A percentile compares a stretch with the other conserved stretches of the same genome.
Conservation (phyloP, 768 basidiomycete genomes). For the Rossbeevera mucosa region DNA sequence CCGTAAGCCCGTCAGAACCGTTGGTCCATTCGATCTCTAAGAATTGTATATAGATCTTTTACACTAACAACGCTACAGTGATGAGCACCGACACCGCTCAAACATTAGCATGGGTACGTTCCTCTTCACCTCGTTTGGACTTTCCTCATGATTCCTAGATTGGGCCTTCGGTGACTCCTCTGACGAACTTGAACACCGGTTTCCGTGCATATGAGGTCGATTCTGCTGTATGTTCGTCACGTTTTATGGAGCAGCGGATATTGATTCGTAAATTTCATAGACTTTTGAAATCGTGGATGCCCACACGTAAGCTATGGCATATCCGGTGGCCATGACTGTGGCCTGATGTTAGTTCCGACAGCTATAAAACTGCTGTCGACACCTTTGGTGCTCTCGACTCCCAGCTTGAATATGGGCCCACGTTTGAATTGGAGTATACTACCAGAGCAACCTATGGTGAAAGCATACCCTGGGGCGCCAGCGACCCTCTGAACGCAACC, state of each 20-base stretch:
- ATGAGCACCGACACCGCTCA: constrained; percentile 54
- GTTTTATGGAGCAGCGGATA: neutral
- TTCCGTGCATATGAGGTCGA: constrained; percentile 50
- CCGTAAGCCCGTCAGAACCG: constrained; percentile 36
- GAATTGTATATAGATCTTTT: constrained; percentile 50
- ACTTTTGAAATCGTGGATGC: constrained; percentile 78
- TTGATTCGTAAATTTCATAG: constrained; percentile 31
- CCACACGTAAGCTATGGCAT: constrained; percentile 52
- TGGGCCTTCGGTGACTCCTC: constrained; percentile 65
- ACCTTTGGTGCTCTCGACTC: constrained; percentile 53
- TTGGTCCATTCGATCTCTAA: neutral
- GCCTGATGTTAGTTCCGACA: constrained; percentile 21
- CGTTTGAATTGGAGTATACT: constrained; percentile 59
- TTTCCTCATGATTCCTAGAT: constrained; percentile 39
- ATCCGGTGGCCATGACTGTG: neutral
- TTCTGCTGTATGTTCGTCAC: constrained; percentile 45
- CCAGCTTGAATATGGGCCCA: constrained; percentile 55
- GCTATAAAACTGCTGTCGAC: constrained; percentile 63
- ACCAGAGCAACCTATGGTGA: constrained; percentile 64
- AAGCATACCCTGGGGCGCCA: constrained; percentile 50
- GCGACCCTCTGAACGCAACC: constrained; percentile 73
- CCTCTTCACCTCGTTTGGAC: constrained; percentile 2
- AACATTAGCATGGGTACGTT: constrained; percentile 47
- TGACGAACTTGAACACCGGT: constrained; percentile 69
- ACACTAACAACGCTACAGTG: constrained; percentile 63